Base-by-base conservation (phyloP, 2,329 filamentous ascomycete genomes). In the Epichloe typhina region DNA sequence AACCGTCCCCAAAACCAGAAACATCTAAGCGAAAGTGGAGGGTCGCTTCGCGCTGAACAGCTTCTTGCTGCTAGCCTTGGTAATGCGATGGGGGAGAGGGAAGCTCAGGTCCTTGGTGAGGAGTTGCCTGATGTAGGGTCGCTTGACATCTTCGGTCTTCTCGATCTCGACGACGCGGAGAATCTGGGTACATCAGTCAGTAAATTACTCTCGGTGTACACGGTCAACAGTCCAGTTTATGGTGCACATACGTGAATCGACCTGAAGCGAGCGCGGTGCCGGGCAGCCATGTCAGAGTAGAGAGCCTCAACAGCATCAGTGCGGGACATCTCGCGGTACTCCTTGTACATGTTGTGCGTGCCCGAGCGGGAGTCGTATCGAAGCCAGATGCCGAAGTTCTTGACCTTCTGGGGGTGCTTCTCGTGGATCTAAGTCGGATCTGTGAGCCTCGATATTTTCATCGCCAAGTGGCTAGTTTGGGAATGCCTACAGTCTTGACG, bases 291-390 rank as follows among this genome's bases (percentile, higher is more conserved):
- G 80, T 98, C 93, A 76, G 93, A 87, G 86, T 98, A 98, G 71
- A 98, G 83, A 63, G 91, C 77, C 77, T 97, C 87, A 68, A 97
- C 91, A 62, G 93, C 93, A 63, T 93, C 91, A 68, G 85, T 87
- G 75, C 93, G 83, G 71, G 87, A 91, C 82, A 97, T 87, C 82
- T 97, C 93, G 72, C 93, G 88, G 86, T 96, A 97, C 85, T 98
- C 93, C 85, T 97, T 97, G 88, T 98, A 98, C 93, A 98, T 98
- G 86, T 98, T 98, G 89, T 98, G 93, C 67, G 93, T 98, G 67
- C 93, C 93, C 66, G 93, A 97, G 75, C 93, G 91, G 58, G 94
- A 98, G 79, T 98, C 91, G 80, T 98, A 98, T 72, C 94, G 90
- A 78, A 98, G 85, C 94, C 94, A 98, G 83, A 98, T 84, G 73